These are phyloP conservation scores for Hemileccinum rubropunctum DNA, from an alignment of 768 basidiomycete species.

Conservation along the genomic window DNA sequence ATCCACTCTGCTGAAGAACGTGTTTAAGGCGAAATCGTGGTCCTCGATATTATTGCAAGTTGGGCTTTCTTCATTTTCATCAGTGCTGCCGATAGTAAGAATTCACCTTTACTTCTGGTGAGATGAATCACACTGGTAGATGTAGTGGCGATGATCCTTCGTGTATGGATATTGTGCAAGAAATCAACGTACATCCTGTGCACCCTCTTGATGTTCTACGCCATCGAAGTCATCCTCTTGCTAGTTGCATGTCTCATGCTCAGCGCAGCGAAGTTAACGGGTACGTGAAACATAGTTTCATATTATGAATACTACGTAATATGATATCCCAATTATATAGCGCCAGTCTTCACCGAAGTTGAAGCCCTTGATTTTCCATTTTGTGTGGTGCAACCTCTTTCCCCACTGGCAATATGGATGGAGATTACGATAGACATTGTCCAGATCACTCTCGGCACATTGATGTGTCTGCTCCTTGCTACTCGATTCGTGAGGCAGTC, in stretches of 20 bases:
- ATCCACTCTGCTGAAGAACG: no score
- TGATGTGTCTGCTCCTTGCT: no score
- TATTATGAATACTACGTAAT: background rate
- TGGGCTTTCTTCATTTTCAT: background rate
- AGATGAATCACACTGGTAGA: no score
- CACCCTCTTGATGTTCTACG: background rate
- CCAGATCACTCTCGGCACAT: no score
- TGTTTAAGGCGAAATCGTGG: background rate
- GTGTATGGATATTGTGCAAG: background rate
- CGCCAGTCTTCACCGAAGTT: no score
- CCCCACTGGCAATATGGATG: no score
- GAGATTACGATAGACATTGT: no score
- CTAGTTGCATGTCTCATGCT: background rate
- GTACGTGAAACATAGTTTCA: background rate
- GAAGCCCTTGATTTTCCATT: no score
- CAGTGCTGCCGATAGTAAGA: background rate
- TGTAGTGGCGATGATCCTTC: background rate
- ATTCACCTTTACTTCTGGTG: background rate
- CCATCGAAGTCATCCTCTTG: background rate
- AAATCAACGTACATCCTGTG: background rate
- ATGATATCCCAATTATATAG: no score
- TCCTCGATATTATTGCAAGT: background rate
- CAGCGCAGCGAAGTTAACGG: background rate
- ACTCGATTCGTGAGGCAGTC: no score
- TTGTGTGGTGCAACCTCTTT: no score